Evolutionary conservation across 2,329 filamentous ascomycete genomes (phyloP), one percentile per base, ranked within the genome.

Genomic region (Ascosphaera apis): DNA sequence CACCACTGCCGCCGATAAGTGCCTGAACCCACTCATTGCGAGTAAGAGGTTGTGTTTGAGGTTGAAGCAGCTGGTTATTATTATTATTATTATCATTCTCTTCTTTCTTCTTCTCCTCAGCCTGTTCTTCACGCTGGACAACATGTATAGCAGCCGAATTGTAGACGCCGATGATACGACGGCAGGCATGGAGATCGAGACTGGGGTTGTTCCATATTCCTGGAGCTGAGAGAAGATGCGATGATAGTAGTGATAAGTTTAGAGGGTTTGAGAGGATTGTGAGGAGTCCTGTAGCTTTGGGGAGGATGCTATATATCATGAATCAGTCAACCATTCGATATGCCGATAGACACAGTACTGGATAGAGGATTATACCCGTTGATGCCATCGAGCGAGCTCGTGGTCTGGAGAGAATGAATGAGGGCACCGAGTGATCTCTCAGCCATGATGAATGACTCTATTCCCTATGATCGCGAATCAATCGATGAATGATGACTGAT

Each of bases 351-450:
- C 42, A 16, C 43, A 42, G 31, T 17, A n/a, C 15, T 17, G 8
- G 32, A n/a, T n/a, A 15, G 13, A 15, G 13, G 9, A 25, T 23
- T 53, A 43, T 56, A 72, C 70, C 63, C 60, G 39, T 64, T 62
- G 23, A 67, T 69, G 54, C 74, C 69, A 49, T 71, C 62, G 40
- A 66, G 61, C 35, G 64, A 60, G 2, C 67, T 62, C 33, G 66
- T 63, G 4, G 63, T 64, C 48, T 73, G 69, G 28, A 75, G 55
- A 21, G 69, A 69, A 42, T 69, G 60, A 44, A 76, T 50, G 15
- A 74, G 57, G 30, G 67, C 69, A 35, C 65, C 64, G 21, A 75
- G 49, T 33, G 72, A 66, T 44, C 68, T 61, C 53, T 74, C 69
- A 41, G 66, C 67, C 33, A 66, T 62, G 67, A 72, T 72, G n/a